A percentile compares a stretch with the other conserved stretches of the same genome.
Evolutionary conservation across 345 rosid species (phyloP).

Genomic region (Euphorbia tirucalli): DNA sequence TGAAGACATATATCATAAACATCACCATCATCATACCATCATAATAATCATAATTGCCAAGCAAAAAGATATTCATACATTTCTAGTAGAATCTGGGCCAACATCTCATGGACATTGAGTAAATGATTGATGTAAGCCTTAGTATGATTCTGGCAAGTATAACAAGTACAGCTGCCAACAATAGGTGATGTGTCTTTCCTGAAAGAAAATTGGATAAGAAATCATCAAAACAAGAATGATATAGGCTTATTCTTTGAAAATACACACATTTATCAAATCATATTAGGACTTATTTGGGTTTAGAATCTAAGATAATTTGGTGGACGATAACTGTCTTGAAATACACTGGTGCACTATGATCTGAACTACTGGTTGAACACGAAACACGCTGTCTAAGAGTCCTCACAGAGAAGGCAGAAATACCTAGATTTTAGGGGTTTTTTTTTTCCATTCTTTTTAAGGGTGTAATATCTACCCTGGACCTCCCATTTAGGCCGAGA

Average conservation of each 20-base stretch:
- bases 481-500: too few species aligned
- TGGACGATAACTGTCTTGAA: too few species aligned
- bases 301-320: too few species aligned
- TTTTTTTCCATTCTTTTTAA: too few species aligned
- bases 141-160: conserved; percentile 70
- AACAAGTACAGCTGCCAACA: conserved; percentile 55
- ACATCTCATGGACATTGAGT: conserved; percentile 75
- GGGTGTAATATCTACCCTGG: too few species aligned
- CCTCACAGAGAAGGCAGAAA: too few species aligned
- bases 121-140: conserved; percentile 75
- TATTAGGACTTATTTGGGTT: too few species aligned
- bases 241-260: background rate
- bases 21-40: background rate
- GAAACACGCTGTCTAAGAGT: too few species aligned
- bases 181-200: conserved; percentile 62
- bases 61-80: conserved; percentile 19
- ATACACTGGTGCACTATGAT: too few species aligned
- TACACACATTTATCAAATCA: too few species aligned
- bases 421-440: too few species aligned
- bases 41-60: background rate
- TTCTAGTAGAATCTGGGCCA: conserved; percentile 72
- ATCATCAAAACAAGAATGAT: background rate
- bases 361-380: too few species aligned
- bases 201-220: conserved; percentile 4
- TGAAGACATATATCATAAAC: background rate